Conservation (phyloP, 192 early-diverging fungal genomes). For the Powellomyces hirtus region DNA sequence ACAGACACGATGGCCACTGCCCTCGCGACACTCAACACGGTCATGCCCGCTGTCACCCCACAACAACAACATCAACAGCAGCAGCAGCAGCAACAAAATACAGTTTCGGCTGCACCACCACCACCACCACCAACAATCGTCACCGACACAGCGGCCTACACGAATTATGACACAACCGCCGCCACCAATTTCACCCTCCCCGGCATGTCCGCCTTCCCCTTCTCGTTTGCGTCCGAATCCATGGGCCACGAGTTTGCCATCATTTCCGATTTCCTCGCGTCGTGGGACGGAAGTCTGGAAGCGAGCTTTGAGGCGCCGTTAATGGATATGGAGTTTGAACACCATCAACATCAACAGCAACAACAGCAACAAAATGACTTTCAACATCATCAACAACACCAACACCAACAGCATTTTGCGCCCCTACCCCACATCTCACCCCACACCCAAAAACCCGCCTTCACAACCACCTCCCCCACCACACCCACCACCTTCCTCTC, state of each 20-base stretch:
- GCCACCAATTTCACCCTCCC: slow-evolving; percentile 2
- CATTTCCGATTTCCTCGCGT: slow-evolving; percentile 55
- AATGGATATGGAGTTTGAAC: neutral
- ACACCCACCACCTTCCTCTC: neutral
- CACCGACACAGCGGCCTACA: neutral
- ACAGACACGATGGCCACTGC: neutral
- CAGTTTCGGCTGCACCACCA: neutral
- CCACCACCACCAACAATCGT: neutral
- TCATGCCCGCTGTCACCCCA: no score
- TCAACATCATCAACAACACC: neutral
- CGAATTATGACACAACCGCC: neutral
- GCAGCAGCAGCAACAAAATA: neutral
- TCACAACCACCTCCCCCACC: neutral
- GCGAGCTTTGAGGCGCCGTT: neutral
- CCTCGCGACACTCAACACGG: no score
- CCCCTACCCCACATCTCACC: slow-evolving; percentile 1
- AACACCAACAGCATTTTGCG: slow-evolving; percentile 7
- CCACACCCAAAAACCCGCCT: neutral
- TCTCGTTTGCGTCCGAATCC: slow-evolving; percentile 74
- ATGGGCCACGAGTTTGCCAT: slow-evolving; percentile 82
- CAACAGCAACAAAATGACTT: slow-evolving; percentile 12
- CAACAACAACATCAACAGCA: neutral
- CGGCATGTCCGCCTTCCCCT: slow-evolving; percentile 47
- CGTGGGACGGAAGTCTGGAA: slow-evolving; percentile 18
- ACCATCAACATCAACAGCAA: slow-evolving; percentile 14